Base-by-base conservation (phyloP, 306 rosid genomes). In the Notholithocarpus densiflorus region DNA sequence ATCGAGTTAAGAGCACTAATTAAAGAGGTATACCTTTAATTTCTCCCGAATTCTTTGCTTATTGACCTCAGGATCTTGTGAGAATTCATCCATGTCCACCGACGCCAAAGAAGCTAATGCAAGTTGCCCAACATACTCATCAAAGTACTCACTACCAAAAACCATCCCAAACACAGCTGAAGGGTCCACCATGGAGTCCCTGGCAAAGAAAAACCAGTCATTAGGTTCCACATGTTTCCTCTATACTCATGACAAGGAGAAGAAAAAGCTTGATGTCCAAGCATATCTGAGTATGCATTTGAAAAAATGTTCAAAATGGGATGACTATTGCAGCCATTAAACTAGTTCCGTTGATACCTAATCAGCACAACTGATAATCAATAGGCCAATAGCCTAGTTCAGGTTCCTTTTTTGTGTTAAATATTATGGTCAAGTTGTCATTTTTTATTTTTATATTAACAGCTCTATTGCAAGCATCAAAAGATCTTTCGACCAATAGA, bases 91-190 rank as follows among this genome's bases (percentile, higher is more conserved):
- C 32, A 87, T 18, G 73, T 90, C 98, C 48, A 91, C 66, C 73
- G 96, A 83, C 72, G 93, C 85, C 77, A 93, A 56, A 70, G 88
- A 77, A 77, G 97, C 96, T 83, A 93, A 83, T 82, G 96, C 94
- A 80, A 95, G 93, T 82, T 89, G 86, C 69, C 99, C 99, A 56
- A 93, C 84, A 82, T 89, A 95, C 56, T 93, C 99, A 64, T 93
- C 99, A 86, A 95, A 95, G 45, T 8, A 71, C 10, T 95, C 99
- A 59, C 96, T 95, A 81, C 99, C 99, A 72, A 95, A 95, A 84
- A 95, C 88, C 99, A 95, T 95, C 68, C 99, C 99, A 73, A 95
- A 95, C 74, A 95, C 99, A 70, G 93, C 72, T 73, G 96, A 32
- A 64, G 99, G 99, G 62, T 95, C 99, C 73, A 95, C 76, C 98